These are phyloP conservation scores for Citrus inodora DNA, from an alignment of 345 rosid species.

Conservation along the genomic window DNA sequence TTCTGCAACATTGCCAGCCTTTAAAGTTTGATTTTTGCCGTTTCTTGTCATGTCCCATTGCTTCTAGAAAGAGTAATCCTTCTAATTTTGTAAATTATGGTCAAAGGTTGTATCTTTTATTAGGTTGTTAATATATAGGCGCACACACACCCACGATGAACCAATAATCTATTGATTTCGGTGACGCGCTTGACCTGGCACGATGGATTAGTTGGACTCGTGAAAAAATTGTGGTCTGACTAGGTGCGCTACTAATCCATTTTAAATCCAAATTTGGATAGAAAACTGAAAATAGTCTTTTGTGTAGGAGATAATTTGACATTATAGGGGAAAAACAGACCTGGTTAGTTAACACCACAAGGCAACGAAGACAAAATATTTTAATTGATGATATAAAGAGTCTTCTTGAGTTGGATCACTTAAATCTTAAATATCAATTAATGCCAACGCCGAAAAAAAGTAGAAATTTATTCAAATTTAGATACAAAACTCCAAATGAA, in stretches of 20 bases:
- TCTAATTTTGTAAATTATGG: neutral
- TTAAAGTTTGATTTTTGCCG: neutral
- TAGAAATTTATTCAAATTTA: too few relatives aligned
- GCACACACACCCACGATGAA: too few relatives aligned
- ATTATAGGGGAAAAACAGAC: neutral
- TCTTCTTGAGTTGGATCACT: neutral
- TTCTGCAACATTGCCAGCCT: neutral
- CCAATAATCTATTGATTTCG: neutral
- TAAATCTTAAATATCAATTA: neutral
- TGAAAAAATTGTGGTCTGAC: neutral
- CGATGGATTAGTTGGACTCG: too few relatives aligned
- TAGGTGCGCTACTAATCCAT: neutral
- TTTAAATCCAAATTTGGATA: constrained; percentile 3
- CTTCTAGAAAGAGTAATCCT: neutral
- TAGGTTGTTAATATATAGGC: neutral
- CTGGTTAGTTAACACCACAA: too few relatives aligned
- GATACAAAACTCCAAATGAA: too few relatives aligned
- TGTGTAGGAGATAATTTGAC: neutral
- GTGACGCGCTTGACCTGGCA: neutral
- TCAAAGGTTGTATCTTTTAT: neutral
- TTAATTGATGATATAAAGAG: neutral
- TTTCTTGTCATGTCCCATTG: neutral
- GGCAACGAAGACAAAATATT: too few relatives aligned
- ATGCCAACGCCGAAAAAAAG: too few relatives aligned
- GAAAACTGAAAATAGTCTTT: neutral